phyloP scores from a whole-genome alignment of 345 rosid genomes.

The Acer campestre region DNA sequence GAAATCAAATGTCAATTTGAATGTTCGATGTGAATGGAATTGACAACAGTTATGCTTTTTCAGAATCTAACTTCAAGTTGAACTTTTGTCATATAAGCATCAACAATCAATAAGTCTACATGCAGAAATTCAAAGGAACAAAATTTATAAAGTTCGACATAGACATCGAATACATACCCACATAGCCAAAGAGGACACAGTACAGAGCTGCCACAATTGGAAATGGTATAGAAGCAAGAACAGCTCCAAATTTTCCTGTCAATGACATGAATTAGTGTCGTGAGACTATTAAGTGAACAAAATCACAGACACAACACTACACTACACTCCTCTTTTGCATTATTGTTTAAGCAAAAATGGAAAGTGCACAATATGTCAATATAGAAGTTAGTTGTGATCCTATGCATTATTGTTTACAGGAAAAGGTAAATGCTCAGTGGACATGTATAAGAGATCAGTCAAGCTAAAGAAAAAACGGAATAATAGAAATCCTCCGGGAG shows the following conservation, averaged over 20 bases:
- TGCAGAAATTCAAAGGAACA: background rate
- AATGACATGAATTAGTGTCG: conserved; percentile 6
- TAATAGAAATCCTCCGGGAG: background rate
- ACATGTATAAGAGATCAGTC: background rate
- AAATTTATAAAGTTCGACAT: background rate
- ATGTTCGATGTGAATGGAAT: background rate
- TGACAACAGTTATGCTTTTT: background rate
- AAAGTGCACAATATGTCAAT: background rate
- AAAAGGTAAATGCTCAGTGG: background rate
- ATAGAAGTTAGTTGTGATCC: background rate
- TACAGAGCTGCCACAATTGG: conserved; percentile 82
- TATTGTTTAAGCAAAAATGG: background rate
- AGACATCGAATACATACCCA: conserved; percentile 55
- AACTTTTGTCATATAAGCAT: background rate
- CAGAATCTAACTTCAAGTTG: background rate
- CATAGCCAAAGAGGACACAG: conserved; percentile 83
- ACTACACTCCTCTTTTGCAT: background rate
- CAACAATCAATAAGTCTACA: background rate
- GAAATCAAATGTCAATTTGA: background rate
- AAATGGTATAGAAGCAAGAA: conserved; percentile 85
- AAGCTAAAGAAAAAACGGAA: background rate
- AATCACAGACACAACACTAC: background rate
- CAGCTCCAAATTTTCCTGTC: conserved; percentile 91
- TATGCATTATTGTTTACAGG: background rate
- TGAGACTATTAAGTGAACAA: background rate